Conservation (phyloP, 805 yeast species). For the Yamadazyma sp. region DNA sequence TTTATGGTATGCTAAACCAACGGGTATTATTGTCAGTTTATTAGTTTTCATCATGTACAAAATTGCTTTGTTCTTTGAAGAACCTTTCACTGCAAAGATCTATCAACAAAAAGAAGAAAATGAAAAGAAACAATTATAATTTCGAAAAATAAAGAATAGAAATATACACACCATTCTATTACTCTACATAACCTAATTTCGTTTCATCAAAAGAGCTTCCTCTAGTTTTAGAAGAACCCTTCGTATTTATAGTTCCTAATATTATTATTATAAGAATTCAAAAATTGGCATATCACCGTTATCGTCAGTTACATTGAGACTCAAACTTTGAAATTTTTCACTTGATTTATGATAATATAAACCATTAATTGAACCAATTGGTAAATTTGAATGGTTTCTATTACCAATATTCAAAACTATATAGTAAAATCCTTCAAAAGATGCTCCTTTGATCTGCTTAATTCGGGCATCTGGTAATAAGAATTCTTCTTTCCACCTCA, state of each 20-base stretch:
- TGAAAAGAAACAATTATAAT: conserved; percentile 2
- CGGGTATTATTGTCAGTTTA: conserved; percentile 72
- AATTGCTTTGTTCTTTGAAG: conserved; percentile 85
- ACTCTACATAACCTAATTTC: too few relatives aligned
- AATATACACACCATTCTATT: too few relatives aligned
- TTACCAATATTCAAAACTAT: conserved; percentile 71
- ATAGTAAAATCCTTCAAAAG: conserved; percentile 91
- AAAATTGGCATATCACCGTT: conserved; percentile 28
- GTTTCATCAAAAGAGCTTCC: too few relatives aligned
- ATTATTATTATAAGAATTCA: conserved; percentile 10
- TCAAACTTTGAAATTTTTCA: conserved; percentile 77
- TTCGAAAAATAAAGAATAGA: too few relatives aligned
- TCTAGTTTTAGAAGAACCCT: too few relatives aligned
- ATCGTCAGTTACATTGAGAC: conserved; percentile 52
- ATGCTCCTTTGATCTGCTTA: conserved; percentile 65
- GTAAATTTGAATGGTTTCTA: conserved; percentile 10
- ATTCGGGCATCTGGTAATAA: conserved; percentile 74
- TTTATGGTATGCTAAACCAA: conserved; percentile 82
- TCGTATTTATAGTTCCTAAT: too few relatives aligned
- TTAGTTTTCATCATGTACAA: conserved; percentile 80
- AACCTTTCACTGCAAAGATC: conserved; percentile 91
- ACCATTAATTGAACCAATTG: conserved; percentile 73
- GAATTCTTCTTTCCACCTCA: conserved; percentile 95
- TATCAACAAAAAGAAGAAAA: conserved; percentile 47
- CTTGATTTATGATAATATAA: conserved; percentile 78